Base-by-base conservation (phyloP, 225 moss, liverwort and hornwort species). In the Physcomitrium patens region DNA sequence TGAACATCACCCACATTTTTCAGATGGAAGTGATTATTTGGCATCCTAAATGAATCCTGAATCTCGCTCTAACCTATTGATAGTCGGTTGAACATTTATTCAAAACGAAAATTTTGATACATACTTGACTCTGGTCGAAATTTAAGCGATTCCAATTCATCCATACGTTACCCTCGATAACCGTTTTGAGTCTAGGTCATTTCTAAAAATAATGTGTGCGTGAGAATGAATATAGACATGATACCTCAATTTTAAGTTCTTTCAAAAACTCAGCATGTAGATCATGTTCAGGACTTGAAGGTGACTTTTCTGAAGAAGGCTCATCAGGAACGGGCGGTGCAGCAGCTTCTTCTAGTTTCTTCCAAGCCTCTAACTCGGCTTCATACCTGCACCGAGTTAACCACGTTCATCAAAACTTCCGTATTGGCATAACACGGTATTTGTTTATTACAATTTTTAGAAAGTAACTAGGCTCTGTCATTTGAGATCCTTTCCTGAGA, bases 211-310 rank as follows among this genome's bases (percentile, higher is more conserved):
- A 57, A 53, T 45, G 44, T 23, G 49, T 8, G 27, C 22, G 31
- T 60, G n/a, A 16, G 23, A 13, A 13, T 69, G 11, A n/a, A 71
- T 27, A 5, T 37, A 31, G 49, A 45, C 55, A 67, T 14, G 57
- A 27, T 63, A 86, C 88, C 88, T 89, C 88, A 19, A 89, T 81
- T 63, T 76, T 73, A 10, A 89, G 76, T 67, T 83, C 70, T 47
- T 31, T 80, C 47, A 86, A 53, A 63, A 73, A 73, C 47, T 85
- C 85, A 16, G 46, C 71, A 17, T 78, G 67, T 0, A 73, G 76
- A 67, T 81, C 77, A 51, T 41, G 26, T 45, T 73, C 78, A 50
- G 3, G 43, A 11, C 67, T 68, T 72, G 85, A 44, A 69, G 65
- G 43, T 49, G 79, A 43, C 12, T 44, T 60, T 42, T 13, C 78